These are phyloP conservation scores for Xylariaceae sp. DNA, from an alignment of 2,329 filamentous ascomycete species.

Conservation along the genomic window DNA sequence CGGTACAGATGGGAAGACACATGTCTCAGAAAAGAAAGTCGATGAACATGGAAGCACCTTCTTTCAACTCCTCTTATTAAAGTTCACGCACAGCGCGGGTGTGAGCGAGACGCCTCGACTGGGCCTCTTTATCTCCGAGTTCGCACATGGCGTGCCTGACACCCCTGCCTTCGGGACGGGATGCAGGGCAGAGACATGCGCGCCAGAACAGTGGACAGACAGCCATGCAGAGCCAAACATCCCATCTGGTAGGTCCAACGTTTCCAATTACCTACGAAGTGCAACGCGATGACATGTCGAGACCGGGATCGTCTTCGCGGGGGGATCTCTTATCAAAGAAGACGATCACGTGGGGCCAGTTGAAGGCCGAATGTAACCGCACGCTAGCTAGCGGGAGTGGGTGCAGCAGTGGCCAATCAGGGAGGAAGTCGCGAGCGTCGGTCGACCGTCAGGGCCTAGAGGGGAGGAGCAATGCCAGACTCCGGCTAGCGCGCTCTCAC, in stretches of 20 bases:
- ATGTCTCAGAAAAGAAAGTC: too few relatives aligned
- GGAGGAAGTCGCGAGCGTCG: constrained; percentile 17
- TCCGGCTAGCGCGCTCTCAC: constrained; percentile 7
- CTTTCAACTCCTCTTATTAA: constrained; percentile 8
- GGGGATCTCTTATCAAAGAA: constrained; percentile 26
- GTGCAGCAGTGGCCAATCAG: constrained; percentile 30
- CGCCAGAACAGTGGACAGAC: constrained; percentile 21
- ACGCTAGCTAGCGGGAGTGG: constrained; percentile 8
- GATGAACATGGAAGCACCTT: too few relatives aligned
- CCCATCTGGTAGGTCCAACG: constrained; percentile 19
- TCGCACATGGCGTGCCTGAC: constrained; percentile 15
- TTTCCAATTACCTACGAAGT: constrained; percentile 23
- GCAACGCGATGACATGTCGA: constrained; percentile 26
- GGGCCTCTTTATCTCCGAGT: constrained; percentile 19
- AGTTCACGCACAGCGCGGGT: constrained; percentile 3
- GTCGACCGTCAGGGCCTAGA: neutral
- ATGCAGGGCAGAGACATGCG: constrained; percentile 11
- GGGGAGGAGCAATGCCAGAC: constrained; percentile 1
- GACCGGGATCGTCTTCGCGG: constrained; percentile 16
- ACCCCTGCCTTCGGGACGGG: constrained; percentile 2
- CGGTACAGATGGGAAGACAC: too few relatives aligned
- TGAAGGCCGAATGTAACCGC: constrained; percentile 32
- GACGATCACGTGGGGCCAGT: constrained; percentile 29
- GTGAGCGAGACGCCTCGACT: constrained; percentile 4
- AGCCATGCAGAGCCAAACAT: constrained; percentile 18